Evolutionary conservation across 345 rosid genomes (phyloP), one percentile per base, ranked within the genome.

Genomic region (Salix koriyanagi): DNA sequence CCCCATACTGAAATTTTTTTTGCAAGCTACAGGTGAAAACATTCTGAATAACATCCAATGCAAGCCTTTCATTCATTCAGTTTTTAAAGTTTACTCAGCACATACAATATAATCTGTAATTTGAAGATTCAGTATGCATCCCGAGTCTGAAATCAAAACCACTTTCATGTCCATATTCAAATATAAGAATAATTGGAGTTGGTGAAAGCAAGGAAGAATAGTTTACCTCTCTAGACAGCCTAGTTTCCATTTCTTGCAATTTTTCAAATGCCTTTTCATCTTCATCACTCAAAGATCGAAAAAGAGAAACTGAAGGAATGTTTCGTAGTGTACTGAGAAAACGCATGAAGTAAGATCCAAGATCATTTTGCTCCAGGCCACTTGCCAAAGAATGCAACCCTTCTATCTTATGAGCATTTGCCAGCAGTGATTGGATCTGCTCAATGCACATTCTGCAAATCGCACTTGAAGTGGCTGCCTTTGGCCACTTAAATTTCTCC

Each of bases 401-500:
- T 84, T 92, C 97, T 50, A 81, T 80, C 87, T 92, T 94, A 58
- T 81, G 97, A 80, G 93, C 88, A 81, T 83, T 87, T 67, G 97
- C 91, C 82, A 96, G 83, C 83, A 96, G 80, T 44, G 82, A 83
- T 75, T 94, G 98, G 72, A 96, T 88, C 82, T 96, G 98, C 86
- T 94, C 99, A 56, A 96, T 92, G 79, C 98, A 90, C 84, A 91
- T 84, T 71, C 82, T 84, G 89, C 99, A 92, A 81, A 92, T 87
- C 65, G 88, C 87, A 83, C 73, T 85, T 2, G 99, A 87, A 68
- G 95, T 83, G 2, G 96, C 90, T 75, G 86, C 86, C 81, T 88
- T 96, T 37, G 99, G 97, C 98, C 99, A 96, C 83, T 90, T 90
- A 81, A 96, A 94, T 81, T 90, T 96, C 90, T 96, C 99, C 81